Evolutionary conservation across 2,329 filamentous ascomycete genomes (phyloP), one percentile per base, ranked within the genome.

Genomic region (Xylaria sp.): DNA sequence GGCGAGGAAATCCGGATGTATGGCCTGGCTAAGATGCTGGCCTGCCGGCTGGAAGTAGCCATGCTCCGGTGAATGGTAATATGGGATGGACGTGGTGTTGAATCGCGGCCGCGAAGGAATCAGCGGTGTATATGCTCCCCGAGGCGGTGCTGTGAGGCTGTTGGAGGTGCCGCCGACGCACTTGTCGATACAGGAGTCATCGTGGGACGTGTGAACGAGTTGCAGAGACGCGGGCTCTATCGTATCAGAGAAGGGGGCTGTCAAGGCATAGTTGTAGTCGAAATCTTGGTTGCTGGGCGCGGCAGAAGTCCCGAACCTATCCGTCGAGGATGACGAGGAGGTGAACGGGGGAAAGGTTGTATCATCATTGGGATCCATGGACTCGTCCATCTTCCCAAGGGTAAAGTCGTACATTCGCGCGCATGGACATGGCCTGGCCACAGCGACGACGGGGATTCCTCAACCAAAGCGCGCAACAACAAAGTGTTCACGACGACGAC

Each of bases 121-220:
- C 17, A 52, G 13, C n/a, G 50, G 40, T 19, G 51, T 37, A 51
- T 48, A 46, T 17, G 43, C 39, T 16, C 43, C 55, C 5, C 56
- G 60, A 16, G 60, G 58, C 37, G 49, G n/a, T 21, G 44, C 39
- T 39, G 56, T n/a, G n/a, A n/a, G 56, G n/a, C 53, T 21, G 34
- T 29, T 47, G 9, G 48, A 52, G 18, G 47, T 43, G 34, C 46
- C 50, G 13, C 46, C 50, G 13, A 52, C 9, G 45, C 59, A 62
- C 40, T 56, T 62, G 39, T 63, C 59, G n/a, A 60, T 17, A 38
- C 58, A 62, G 4, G 38, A 37, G 29, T 58, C 50, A 17, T 66
- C 63, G n/a, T 66, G 60, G 17, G 63, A 60, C 7, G 45, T 55
- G 26, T 62, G 60, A 37, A 47, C 44, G 8, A 60, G 50, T 7